Evolutionary conservation across 768 basidiomycete genomes (phyloP), one percentile per base, ranked within the genome.

Genomic region (Tulasnella sp.): DNA sequence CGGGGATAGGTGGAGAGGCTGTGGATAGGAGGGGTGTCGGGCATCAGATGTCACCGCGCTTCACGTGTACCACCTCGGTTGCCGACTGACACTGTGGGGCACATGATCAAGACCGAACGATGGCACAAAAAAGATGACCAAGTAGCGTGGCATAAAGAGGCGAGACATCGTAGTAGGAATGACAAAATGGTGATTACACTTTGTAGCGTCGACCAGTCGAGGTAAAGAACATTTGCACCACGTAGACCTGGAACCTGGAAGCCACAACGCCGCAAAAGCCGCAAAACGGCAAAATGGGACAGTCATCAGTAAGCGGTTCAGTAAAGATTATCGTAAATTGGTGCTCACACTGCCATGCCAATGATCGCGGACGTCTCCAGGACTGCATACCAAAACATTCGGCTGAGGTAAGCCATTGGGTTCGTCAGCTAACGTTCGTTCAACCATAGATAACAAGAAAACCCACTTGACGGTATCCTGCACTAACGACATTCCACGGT

Each of bases 211-310:
- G 90, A 46, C 94, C 95, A 10, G 95, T 96, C 85, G 92, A 91
- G n/a, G 94, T 96, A 87, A 98, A 98, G 91, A 97, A 98, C 27
- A 95, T 97, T 86, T 97, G 95, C 34, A 98, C 89, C 71, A 97
- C 88, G 84, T 96, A 97, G 18, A 97, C 94, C 86, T 98, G 96
- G 80, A 93, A 85, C 6, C 96, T 97, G 24, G 78, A 36, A n/a
- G n/a, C n/a, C n/a, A n/a, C n/a, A n/a, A n/a, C n/a, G n/a, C n/a
- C n/a, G n/a, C n/a, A n/a, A n/a, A n/a, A n/a, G n/a, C n/a, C n/a
- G n/a, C n/a, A n/a, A n/a, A 8, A 14, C 10, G 31, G 34, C 1
- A 6, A 68, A 36, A 12, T 0, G 21, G 62, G 24, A 6, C 5
- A 24, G 3, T 14, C 14, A 27, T 68, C 3, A 27, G 62, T 36